These are phyloP conservation scores for Sechiopsis laciniata DNA, from an alignment of 306 rosid species.

Conservation along the genomic window DNA sequence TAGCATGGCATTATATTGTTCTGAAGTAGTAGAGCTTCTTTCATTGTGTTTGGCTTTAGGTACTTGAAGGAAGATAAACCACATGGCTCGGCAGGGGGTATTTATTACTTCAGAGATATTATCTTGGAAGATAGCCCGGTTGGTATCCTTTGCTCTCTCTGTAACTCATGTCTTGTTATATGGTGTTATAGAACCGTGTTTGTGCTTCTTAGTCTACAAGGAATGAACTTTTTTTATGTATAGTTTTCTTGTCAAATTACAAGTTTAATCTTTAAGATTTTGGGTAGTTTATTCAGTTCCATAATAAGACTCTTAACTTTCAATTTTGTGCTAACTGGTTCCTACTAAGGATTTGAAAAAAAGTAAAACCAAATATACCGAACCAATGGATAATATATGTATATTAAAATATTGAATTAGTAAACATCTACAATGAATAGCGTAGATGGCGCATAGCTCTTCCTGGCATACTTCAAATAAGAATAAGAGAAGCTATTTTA, in stretches of 20 bases:
- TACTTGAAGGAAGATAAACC: conserved; percentile 97
- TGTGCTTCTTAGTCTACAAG: neutral
- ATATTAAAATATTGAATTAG: too few relatives aligned
- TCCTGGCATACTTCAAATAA: too few relatives aligned
- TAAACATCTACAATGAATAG: too few relatives aligned
- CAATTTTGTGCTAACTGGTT: neutral
- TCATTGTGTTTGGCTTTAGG: conserved; percentile 36
- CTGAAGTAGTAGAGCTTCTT: neutral
- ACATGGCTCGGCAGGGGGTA: conserved; percentile 92
- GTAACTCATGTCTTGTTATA: neutral
- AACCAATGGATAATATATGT: too few relatives aligned
- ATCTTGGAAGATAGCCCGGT: conserved; percentile 94
- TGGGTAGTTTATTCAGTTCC: neutral
- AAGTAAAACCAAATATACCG: too few relatives aligned
- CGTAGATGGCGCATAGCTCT: too few relatives aligned
- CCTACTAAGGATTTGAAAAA: too few relatives aligned
- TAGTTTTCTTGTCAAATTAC: neutral
- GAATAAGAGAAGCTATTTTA: too few relatives aligned
- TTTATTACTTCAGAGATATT: conserved; percentile 67
- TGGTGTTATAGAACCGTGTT: neutral
- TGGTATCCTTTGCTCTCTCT: conserved; percentile 24
- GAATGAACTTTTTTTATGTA: neutral
- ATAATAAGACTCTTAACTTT: neutral
- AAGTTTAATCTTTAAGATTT: neutral
- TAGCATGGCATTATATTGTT: neutral